Base-by-base conservation (phyloP, 1,284 basidiomycete genomes). In the Cryptococcus neoformans region DNA sequence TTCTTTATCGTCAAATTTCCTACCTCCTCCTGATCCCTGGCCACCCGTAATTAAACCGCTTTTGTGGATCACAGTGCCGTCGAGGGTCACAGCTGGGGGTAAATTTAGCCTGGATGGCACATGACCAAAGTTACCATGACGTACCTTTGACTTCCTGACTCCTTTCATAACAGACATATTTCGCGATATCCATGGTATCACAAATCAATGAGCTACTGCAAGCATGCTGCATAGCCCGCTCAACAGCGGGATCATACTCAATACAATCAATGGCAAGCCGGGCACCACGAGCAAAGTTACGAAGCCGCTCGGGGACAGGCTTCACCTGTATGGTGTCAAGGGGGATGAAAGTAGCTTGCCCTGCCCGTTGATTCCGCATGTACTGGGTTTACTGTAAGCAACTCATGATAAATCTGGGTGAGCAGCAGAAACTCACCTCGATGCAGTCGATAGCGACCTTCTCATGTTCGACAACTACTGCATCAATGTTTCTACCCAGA, bases 381-480 rank as follows among this genome's bases (percentile, higher is more conserved):
- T 97, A 99, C 88, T 94, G 69, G 12, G 47, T 4, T 36, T 21
- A 28, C 51, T 42, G 38, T 49, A 46, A 44, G 42, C n/a, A n/a
- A 28, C 12, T 10, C 45, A 35, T 9, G 6, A 3, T 28, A 47
- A 28, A 16, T 47, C 7, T n/a, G 10, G 17, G 37, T 38, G 12
- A 17, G 21, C 17, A 21, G 21, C 1, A 21, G 21, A 21, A 12
- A 70, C 78, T 42, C 62, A 89, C 90, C 81, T 95, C 90, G 68
- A 99, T 97, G 76, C 96, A 99, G 68, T 95, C 92, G 61, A 98
- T 96, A 1, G 92, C 96, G 0, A 91, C 94, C 78, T 90, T 92
- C 80, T 99, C 93, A 66, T 92, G 87, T 68, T 98, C 94, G 1
- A 99, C 94, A 2, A 99, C 90, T 55, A 99, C 85, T 1, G 94